phyloP scores from a whole-genome alignment of 495 filamentous ascomycete genomes.

The Neurospora cerealis region DNA sequence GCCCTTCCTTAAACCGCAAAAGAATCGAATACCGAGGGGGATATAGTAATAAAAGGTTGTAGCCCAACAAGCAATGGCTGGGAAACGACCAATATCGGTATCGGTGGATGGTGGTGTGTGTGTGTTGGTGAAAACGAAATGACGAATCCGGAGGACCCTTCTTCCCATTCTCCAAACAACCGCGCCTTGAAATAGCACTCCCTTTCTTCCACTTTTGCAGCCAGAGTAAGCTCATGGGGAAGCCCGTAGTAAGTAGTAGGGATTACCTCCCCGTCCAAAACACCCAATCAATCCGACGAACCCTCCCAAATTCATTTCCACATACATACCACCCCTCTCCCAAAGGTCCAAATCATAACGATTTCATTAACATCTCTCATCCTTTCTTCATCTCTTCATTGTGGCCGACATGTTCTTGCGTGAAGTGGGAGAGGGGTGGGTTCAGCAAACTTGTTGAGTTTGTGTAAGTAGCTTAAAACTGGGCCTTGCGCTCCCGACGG shows the following conservation, averaged over 20 bases:
- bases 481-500: constrained; percentile 25
- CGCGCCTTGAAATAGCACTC: background rate
- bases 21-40: background rate
- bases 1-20: background rate
- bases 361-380: background rate
- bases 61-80: background rate
- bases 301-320: background rate
- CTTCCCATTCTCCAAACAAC: background rate
- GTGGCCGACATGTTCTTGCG: background rate
- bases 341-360: background rate
- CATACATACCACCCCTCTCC: background rate
- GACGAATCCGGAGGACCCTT: background rate
- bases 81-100: background rate
- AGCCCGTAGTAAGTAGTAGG: background rate
- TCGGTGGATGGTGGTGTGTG: background rate
- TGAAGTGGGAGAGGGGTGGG: background rate
- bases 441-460: background rate
- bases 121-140: background rate
- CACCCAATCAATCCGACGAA: background rate
- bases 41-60: background rate
- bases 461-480: constrained; percentile 2
- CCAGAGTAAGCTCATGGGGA: background rate
- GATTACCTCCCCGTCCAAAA: background rate
- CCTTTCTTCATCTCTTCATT: background rate
- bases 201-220: background rate